phyloP scores from a whole-genome alignment of 345 rosid species.

The Theobroma cacao region DNA sequence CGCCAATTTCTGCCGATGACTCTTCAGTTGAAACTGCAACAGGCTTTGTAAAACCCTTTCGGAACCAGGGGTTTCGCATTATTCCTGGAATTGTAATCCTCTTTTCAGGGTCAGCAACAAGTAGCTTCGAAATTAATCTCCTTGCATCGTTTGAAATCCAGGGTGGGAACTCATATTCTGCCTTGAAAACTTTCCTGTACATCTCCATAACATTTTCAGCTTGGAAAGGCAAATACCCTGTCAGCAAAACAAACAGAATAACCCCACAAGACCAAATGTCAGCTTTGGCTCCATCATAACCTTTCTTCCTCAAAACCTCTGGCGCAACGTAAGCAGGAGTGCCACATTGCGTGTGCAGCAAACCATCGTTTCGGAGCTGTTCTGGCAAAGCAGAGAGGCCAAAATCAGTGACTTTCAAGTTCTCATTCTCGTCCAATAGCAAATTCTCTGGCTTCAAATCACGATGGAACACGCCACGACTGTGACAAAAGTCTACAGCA shows the following conservation, averaged over 20 bases:
- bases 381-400: constrained; percentile 29
- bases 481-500: constrained; percentile 29
- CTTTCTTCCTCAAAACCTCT: constrained; percentile 17
- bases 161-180: constrained; percentile 11
- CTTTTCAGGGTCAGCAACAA: constrained; percentile 11
- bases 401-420: constrained; percentile 29
- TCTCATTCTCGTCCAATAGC: constrained; percentile 26
- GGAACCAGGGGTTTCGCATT: constrained; percentile 11
- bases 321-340: constrained; percentile 21
- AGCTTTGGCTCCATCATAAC: constrained; percentile 16
- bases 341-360: constrained; percentile 31
- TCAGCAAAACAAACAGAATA: constrained; percentile 19
- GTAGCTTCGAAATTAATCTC: constrained; percentile 14
- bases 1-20: constrained; percentile 15
- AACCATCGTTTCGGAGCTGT: constrained; percentile 22
- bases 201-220: constrained; percentile 14
- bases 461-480: constrained; percentile 34
- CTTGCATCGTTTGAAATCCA: constrained; percentile 17
- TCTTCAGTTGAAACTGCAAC: constrained; percentile 31
- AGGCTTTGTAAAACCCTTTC: constrained; percentile 20
- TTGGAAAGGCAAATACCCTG: constrained; percentile 22
- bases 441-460: constrained; percentile 33
- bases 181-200: constrained; percentile 20
- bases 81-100: constrained; percentile 4
- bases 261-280: constrained; percentile 24